Conservation (phyloP, 129 eudicot genomes). For the Centella asiatica region DNA sequence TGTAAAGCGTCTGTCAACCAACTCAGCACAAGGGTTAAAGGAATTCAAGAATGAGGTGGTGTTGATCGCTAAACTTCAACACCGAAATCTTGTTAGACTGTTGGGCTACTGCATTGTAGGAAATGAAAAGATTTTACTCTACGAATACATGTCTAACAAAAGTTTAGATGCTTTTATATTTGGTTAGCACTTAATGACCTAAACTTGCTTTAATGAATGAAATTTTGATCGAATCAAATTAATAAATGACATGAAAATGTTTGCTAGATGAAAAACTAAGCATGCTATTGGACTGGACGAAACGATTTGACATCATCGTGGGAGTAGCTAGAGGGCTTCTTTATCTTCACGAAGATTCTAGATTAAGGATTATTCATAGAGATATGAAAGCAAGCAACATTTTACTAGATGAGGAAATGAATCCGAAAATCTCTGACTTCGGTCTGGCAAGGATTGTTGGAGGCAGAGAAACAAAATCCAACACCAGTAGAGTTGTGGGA, state of each 20-base stretch:
- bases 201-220: neutral
- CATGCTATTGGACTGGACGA: neutral
- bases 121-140: slow-evolving; percentile 36
- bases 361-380: slow-evolving; percentile 4
- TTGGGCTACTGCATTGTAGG: slow-evolving; percentile 41
- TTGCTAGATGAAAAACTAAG: neutral
- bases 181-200: slow-evolving; percentile 24
- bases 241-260: neutral
- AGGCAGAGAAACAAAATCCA: neutral
- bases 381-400: slow-evolving; percentile 8
- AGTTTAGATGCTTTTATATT: slow-evolving; percentile 46
- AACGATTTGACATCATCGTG: neutral
- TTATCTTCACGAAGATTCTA: slow-evolving; percentile 2
- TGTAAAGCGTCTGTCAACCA: slow-evolving; percentile 43
- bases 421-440: neutral
- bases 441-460: slow-evolving; percentile 3
- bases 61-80: slow-evolving; percentile 44
- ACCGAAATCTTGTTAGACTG: slow-evolving; percentile 48
- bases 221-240: neutral
- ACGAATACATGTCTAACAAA: slow-evolving; percentile 56
- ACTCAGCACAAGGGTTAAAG: slow-evolving; percentile 39
- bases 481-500: neutral
- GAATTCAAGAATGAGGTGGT: slow-evolving; percentile 43
- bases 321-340: slow-evolving; percentile 6
- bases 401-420: neutral